Conservation (phyloP, 2,329 filamentous ascomycete species). For the Aurifilum marmelostoma region DNA sequence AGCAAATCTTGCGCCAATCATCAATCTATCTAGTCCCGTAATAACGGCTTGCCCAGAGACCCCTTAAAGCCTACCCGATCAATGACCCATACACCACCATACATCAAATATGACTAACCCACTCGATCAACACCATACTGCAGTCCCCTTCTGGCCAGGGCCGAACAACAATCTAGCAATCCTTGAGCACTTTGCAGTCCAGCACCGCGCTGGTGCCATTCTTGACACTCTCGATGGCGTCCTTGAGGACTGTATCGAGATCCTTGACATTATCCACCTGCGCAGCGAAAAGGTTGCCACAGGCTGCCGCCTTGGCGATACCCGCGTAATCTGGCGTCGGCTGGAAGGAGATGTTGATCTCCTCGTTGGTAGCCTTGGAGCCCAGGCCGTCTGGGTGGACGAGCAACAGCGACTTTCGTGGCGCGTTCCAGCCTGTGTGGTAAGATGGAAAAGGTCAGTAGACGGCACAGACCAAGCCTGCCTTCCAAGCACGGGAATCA, state of each 20-base stretch:
- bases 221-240: conserved; percentile 56
- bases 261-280: conserved; percentile 50
- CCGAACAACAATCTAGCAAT: too few species aligned
- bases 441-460: background rate
- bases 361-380: conserved; percentile 60
- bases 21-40: background rate
- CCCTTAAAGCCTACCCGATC: background rate
- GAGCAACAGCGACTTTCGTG: conserved; percentile 57
- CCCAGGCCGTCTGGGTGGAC: conserved; percentile 62
- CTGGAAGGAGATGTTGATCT: conserved; percentile 64
- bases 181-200: conserved; percentile 54
- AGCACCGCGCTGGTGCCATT: conserved; percentile 56
- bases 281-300: conserved; percentile 55
- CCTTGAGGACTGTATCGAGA: conserved; percentile 50
- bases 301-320: conserved; percentile 63
- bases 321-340: conserved; percentile 62
- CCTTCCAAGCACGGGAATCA: background rate
- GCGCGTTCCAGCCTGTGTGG: conserved; percentile 42
- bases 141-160: too few species aligned
- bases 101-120: too few species aligned
- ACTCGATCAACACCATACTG: too few species aligned
- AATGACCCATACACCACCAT: too few species aligned
- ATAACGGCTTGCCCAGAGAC: background rate
- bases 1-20: background rate
- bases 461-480: background rate